Evolutionary conservation across 1,284 basidiomycete genomes (phyloP).

Genomic region (Fomes fomentarius): DNA sequence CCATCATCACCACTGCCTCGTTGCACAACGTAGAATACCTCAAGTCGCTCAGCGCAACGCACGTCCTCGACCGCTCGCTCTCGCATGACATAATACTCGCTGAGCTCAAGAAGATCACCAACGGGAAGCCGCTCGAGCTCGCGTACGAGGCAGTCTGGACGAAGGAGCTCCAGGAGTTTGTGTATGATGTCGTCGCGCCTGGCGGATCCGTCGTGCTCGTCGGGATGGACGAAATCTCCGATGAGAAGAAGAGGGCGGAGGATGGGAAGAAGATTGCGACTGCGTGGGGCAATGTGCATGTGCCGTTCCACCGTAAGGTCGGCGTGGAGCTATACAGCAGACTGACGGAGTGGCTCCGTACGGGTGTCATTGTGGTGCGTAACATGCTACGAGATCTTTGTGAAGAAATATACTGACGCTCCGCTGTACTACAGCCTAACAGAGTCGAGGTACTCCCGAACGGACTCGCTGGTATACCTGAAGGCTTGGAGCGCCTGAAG

Average conservation of each 20-base stretch:
- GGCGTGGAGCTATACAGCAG: slow-evolving; percentile 15
- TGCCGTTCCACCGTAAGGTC: slow-evolving; percentile 4
- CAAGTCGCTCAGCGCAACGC: slow-evolving; percentile 55
- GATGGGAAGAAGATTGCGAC: slow-evolving; percentile 21
- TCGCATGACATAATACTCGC: slow-evolving; percentile 45
- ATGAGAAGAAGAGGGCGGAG: slow-evolving; percentile 14
- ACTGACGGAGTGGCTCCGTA: slow-evolving; percentile 11
- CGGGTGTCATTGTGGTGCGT: slow-evolving; percentile 1
- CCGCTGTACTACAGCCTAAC: too few relatives aligned
- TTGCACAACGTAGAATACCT: slow-evolving; percentile 45
- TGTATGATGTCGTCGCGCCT: slow-evolving; percentile 32
- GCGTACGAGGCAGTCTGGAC: slow-evolving; percentile 42
- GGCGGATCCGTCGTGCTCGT: slow-evolving; percentile 29
- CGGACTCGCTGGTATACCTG: slow-evolving; percentile 48
- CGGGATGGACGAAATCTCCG: slow-evolving; percentile 10
- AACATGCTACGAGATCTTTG: too few relatives aligned
- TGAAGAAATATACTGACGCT: too few relatives aligned
- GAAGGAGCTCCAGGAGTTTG: slow-evolving; percentile 23
- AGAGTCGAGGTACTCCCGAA: slow-evolving; percentile 43
- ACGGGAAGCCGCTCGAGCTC: slow-evolving; percentile 31
- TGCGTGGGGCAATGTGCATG: slow-evolving; percentile 8
- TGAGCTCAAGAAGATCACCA: slow-evolving; percentile 18
- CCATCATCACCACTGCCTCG: slow-evolving; percentile 53
- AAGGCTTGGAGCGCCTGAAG: slow-evolving; percentile 46
- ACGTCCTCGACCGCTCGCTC: slow-evolving; percentile 40